Evolutionary conservation across 2,329 filamentous ascomycete genomes (phyloP), one percentile per base, ranked within the genome.

Genomic region (Pezicula rhizophila): DNA sequence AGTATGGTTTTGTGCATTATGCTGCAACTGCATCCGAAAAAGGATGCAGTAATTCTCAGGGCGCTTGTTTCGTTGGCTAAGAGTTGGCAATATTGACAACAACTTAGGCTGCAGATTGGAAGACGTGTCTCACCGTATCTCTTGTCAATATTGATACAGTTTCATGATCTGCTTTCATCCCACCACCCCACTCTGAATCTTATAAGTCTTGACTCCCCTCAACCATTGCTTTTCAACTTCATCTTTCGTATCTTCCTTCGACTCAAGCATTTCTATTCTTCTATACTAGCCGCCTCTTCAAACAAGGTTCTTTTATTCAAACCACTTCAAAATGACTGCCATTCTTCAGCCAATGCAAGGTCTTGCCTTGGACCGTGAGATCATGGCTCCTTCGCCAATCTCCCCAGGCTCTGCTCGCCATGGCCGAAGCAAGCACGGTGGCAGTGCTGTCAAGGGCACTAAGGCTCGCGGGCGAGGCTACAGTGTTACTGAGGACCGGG

Each of bases 401-500:
- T 62, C 61, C 37, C 54, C 57, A 20, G 59, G 59, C 39, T 52
- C 57, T 48, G 57, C 60, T 39, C 56, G 63, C 33, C 63, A 65
- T 47, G 63, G 63, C 37, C 53, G 63, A 51, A 51, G 57, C 42
- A 60, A 56, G 48, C 58, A 63, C 49, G 57, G 60, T 12, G 60
- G 61, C 15, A 63, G 60, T 45, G 50, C 61, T 39, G 56, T 54
- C 45, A 71, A 70, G 55, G 57, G 52, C 31, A 52, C 44, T 47
- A 64, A 63, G 44, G 56, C 54, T 42, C 57, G 64, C 28, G 64
- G 65, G 11, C 63, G 68, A 15, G 64, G 67, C 11, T 72, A 72
- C 61, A 68, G 65, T 49, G 60, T 71, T 25, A 62, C 69, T 12
- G 69, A 71, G 48, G 68, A 72, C 43, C 61, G 67, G 41, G 69